Evolutionary conservation across 495 filamentous ascomycete genomes (phyloP).

Genomic region (Parachaetomium inaequale): DNA sequence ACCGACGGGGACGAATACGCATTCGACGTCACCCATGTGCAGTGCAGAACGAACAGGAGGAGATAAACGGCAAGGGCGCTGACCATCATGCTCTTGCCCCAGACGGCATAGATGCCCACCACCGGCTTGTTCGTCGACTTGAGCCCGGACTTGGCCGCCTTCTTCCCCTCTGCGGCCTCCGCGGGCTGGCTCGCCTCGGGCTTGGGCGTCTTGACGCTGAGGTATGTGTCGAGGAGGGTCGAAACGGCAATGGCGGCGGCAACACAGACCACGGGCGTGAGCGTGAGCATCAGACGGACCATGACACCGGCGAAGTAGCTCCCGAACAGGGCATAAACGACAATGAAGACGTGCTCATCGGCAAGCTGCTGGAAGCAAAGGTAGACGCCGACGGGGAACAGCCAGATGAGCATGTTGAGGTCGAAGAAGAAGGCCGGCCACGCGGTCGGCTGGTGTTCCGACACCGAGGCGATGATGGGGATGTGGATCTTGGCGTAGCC

Average conservation of each 20-base stretch:
- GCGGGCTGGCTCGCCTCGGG: slow-evolving; percentile 49
- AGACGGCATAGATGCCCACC: slow-evolving; percentile 75
- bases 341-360: slow-evolving; percentile 97
- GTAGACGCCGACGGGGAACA: slow-evolving; percentile 98
- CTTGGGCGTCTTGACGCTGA: slow-evolving; percentile 56
- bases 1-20: slow-evolving; percentile 98
- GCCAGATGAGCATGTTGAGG: slow-evolving; percentile 95
- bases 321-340: slow-evolving; percentile 91
- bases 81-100: slow-evolving; percentile 76
- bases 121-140: slow-evolving; percentile 68
- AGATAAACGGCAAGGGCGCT: slow-evolving; percentile 71
- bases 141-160: slow-evolving; percentile 54
- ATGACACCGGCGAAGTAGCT: slow-evolving; percentile 99
- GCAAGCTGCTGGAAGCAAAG: slow-evolving; percentile 91
- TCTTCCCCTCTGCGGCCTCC: slow-evolving; percentile 48
- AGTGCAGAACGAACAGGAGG: slow-evolving; percentile 91
- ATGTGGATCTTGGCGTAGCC: slow-evolving; percentile 99
- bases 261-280: slow-evolving; percentile 96
- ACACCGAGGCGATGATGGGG: slow-evolving; percentile 98
- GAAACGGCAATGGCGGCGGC: slow-evolving; percentile 87
- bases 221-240: slow-evolving; percentile 83
- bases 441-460: slow-evolving; percentile 98
- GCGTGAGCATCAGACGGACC: slow-evolving; percentile 96
- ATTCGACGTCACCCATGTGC: slow-evolving; percentile 99
- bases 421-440: slow-evolving; percentile 99